Evolutionary conservation across 2,329 filamentous ascomycete species (phyloP).

Genomic region (Magnaporthales sp.): DNA sequence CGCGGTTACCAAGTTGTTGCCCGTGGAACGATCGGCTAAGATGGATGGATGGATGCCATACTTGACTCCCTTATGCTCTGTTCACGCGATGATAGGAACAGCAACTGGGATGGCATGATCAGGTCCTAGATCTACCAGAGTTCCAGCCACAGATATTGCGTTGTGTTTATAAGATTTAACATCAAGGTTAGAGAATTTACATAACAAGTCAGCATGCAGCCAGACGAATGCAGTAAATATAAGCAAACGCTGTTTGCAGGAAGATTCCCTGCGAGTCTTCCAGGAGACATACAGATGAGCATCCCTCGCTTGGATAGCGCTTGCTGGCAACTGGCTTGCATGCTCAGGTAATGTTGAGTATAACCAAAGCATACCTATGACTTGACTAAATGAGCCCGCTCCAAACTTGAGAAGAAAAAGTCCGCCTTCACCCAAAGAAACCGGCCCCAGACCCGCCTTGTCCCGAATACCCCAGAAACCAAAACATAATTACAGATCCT

Average conservation of each 20-base stretch:
- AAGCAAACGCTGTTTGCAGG: neutral
- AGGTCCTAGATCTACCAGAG: neutral
- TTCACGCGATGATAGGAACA: neutral
- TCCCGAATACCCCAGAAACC: neutral
- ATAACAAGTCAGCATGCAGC: neutral
- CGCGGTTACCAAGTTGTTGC: neutral
- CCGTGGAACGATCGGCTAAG: neutral
- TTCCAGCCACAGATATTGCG: neutral
- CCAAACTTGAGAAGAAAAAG: neutral
- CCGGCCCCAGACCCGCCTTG: too few species aligned
- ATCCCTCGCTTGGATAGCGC: neutral
- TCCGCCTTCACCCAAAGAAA: neutral
- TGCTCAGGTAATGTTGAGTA: neutral
- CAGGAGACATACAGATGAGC: neutral
- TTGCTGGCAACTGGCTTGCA: neutral
- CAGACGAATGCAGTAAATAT: neutral
- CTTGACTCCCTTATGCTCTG: neutral
- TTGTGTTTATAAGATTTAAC: neutral
- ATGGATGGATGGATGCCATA: neutral
- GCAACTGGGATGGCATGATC: neutral
- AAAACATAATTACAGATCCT: slow-evolving; percentile 5
- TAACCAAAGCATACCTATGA: neutral
- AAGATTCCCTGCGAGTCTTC: neutral
- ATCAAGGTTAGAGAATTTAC: neutral
- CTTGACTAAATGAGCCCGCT: neutral